Percentiles rank a stretch among this genome's conserved stretches.
phyloP scores from a whole-genome alignment of 192 early-diverging fungal genomes.

The Coemansia asiatica region DNA sequence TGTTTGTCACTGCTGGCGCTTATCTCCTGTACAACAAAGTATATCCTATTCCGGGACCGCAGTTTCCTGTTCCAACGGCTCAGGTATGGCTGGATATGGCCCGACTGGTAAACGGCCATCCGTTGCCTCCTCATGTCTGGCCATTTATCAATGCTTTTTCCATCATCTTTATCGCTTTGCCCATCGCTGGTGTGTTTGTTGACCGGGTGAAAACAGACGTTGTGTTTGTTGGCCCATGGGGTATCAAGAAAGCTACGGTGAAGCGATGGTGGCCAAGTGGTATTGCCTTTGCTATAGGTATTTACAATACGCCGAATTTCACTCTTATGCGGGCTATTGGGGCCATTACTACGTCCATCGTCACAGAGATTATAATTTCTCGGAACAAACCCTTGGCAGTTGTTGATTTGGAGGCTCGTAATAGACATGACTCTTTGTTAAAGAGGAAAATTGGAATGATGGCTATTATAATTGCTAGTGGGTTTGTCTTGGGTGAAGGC shows the following conservation, averaged over 20 bases:
- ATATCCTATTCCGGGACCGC: constrained; percentile 67
- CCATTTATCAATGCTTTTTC: constrained; percentile 64
- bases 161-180: constrained; percentile 55
- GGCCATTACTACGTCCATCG: constrained; percentile 51
- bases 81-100: constrained; percentile 81
- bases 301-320: constrained; percentile 77
- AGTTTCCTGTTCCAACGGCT: constrained; percentile 72
- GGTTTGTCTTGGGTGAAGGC: constrained; percentile 76
- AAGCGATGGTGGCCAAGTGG: constrained; percentile 68
- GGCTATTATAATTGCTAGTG: constrained; percentile 71
- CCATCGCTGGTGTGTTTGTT: constrained; percentile 16
- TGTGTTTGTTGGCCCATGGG: constrained; percentile 8
- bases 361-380: constrained; percentile 34
- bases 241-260: constrained; percentile 10
- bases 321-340: constrained; percentile 70
- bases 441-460: constrained; percentile 54
- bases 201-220: not conserved
- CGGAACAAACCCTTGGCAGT: not conserved
- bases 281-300: constrained; percentile 78
- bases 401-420: not conserved
- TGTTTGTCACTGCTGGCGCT: constrained; percentile 67
- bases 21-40: constrained; percentile 69
- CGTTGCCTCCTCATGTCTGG: constrained; percentile 63
- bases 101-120: constrained; percentile 70
- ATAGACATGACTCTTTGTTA: constrained; percentile 12